Evolutionary conservation across 2,329 filamentous ascomycete genomes (phyloP), one percentile per base, ranked within the genome.

Genomic region (Zelopaecilomyces penicillatus): DNA sequence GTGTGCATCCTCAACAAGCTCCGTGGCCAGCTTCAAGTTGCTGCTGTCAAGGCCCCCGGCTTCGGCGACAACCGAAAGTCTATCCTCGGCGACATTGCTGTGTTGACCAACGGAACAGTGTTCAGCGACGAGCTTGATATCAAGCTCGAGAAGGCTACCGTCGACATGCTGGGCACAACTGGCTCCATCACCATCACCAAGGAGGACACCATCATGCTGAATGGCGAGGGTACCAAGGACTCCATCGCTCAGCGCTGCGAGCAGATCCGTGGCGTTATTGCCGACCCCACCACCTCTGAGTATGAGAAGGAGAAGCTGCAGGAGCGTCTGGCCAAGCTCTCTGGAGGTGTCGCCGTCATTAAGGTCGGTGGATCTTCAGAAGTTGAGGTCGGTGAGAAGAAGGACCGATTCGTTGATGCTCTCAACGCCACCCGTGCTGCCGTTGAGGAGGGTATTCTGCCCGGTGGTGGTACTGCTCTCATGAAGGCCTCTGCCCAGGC

Each of bases 271-370:
- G 90, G 91, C 57, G 89, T 97, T 70, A 95, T 96, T 76, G 78
- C 76, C 51, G 93, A 98, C 74, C 85, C 91, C 54, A 83, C 80
- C 58, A 98, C 93, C 53, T 96, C 90, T 40, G 93, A 98, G 64
- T 98, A 98, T 74, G 93, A 98, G 82, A 97, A 96, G 82, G 93
- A 98, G 85, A 98, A 98, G 83, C 87, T 98, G 54, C 93, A 97
- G 76, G 93, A 98, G 78, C 93, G 93, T 74, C 87, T 98, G 50
- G 93, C 93, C 58, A 98, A 98, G 83, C 87, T 98, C 56, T 97
- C 93, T 56, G 93, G 93, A 54, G 93, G 93, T 79, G 93, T 98
- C 59, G 93, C 93, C 59, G 93, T 98, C 71, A 97, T 98, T 80
- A 96, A 95, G 81, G 93, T 98, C 52, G 93, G 93, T 60, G 93